Evolutionary conservation across 2,329 filamentous ascomycete species (phyloP).

Genomic region (Penicillium paneum): DNA sequence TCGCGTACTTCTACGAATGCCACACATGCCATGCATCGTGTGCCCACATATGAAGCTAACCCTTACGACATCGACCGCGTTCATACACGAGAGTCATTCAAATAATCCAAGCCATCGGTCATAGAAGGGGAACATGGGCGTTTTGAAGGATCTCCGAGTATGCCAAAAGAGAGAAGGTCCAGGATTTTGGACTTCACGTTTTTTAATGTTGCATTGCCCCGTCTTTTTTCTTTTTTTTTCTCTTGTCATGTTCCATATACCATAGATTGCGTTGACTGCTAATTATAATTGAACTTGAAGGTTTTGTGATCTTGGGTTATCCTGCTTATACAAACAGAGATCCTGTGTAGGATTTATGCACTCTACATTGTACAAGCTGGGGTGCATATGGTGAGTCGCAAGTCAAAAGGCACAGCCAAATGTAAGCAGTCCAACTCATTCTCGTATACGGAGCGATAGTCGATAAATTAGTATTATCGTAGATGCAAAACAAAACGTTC

Average conservation of each 20-base stretch:
- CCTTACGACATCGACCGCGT: constrained; percentile 20
- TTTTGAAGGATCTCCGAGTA: neutral
- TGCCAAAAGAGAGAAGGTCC: neutral
- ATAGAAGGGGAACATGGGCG: neutral
- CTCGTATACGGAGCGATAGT: neutral
- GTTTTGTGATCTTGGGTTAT: neutral
- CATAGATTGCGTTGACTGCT: constrained; percentile 1
- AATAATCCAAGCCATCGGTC: constrained; percentile 1
- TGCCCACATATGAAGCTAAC: constrained; percentile 21
- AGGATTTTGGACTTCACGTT: neutral
- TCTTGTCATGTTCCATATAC: neutral
- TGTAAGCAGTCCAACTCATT: neutral
- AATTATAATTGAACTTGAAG: constrained; percentile 2
- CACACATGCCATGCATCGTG: constrained; percentile 9
- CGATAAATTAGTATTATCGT: constrained; percentile 4
- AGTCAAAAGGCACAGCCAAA: neutral
- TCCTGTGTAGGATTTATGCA: neutral
- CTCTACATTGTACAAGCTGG: neutral
- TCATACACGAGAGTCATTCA: constrained; percentile 22
- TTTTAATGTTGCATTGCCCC: neutral
- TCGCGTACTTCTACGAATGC: constrained; percentile 9
- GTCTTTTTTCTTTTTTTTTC: neutral
- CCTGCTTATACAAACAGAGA: neutral
- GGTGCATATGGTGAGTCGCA: neutral
- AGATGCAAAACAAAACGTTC: neutral